Conservation (phyloP, 1,284 basidiomycete genomes). For the Sanguinoderma infundibulare region DNA sequence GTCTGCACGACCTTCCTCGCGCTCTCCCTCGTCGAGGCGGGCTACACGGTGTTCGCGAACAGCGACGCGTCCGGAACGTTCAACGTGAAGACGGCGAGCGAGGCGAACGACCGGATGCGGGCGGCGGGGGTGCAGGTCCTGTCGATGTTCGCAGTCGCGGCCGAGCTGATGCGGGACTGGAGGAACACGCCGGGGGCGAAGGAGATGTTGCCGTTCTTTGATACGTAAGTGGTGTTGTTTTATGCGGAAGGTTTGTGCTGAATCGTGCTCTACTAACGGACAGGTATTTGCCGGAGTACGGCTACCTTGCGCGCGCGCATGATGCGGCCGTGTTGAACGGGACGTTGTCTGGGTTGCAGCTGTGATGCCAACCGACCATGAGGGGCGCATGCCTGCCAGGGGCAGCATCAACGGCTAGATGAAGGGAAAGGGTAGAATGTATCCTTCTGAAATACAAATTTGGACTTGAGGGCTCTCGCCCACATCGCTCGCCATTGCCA, state of each 20-base stretch:
- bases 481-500: too few species aligned
- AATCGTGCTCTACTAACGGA: too few species aligned
- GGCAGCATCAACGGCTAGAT: too few species aligned
- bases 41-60: slow-evolving; percentile 51
- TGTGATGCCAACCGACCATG: neutral
- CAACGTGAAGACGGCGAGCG: slow-evolving; percentile 43
- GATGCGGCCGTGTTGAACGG: slow-evolving; percentile 42
- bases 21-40: slow-evolving; percentile 46
- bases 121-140: slow-evolving; percentile 47
- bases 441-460: too few species aligned
- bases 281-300: slow-evolving; percentile 46
- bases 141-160: slow-evolving; percentile 46
- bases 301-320: slow-evolving; percentile 43
- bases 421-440: too few species aligned
- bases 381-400: too few species aligned
- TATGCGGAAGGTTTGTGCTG: neutral
- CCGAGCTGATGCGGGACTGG: slow-evolving; percentile 54
- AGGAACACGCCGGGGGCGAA: slow-evolving; percentile 44
- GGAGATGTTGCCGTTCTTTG: slow-evolving; percentile 47
- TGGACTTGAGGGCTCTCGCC: too few species aligned
- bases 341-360: slow-evolving; percentile 25
- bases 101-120: slow-evolving; percentile 52
- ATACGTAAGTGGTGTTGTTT: slow-evolving; percentile 38
- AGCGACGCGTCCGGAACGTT: slow-evolving; percentile 49
- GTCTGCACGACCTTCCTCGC: slow-evolving; percentile 53